These are phyloP conservation scores for Kodamaea fukazawae DNA, from an alignment of 805 yeast species.

Conservation along the genomic window DNA sequence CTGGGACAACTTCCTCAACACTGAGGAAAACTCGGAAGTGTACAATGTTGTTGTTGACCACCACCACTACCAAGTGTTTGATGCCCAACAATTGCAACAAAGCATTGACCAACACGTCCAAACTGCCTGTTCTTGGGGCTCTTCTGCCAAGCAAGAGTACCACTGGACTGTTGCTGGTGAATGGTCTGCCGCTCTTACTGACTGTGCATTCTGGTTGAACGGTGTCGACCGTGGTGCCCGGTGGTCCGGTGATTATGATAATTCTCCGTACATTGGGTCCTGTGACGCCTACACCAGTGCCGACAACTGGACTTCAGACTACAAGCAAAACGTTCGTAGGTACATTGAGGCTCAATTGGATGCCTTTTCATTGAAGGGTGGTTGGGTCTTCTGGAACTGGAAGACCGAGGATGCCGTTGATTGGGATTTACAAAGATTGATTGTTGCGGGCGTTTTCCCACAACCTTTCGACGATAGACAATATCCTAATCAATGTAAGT, in stretches of 20 bases:
- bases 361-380: slow-evolving; percentile 65
- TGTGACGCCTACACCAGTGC: slow-evolving; percentile 45
- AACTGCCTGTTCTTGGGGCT: slow-evolving; percentile 32
- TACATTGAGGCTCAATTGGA: slow-evolving; percentile 90
- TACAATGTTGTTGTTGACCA: slow-evolving; percentile 81
- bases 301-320: slow-evolving; percentile 56
- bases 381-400: slow-evolving; percentile 95
- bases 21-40: slow-evolving; percentile 21
- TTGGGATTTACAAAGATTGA: slow-evolving; percentile 76
- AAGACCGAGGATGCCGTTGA: slow-evolving; percentile 81
- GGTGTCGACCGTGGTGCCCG: slow-evolving; percentile 78
- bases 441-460: slow-evolving; percentile 66
- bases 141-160: slow-evolving; percentile 41
- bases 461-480: slow-evolving; percentile 70
- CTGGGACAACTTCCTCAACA: slow-evolving; percentile 58
- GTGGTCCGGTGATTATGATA: slow-evolving; percentile 66
- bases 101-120: slow-evolving; percentile 59
- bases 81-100: slow-evolving; percentile 56
- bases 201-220: slow-evolving; percentile 85
- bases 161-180: slow-evolving; percentile 77
- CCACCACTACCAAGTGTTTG: slow-evolving; percentile 88
- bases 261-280: slow-evolving; percentile 50
- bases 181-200: slow-evolving; percentile 83
- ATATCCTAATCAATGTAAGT: slow-evolving; percentile 66
- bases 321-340: slow-evolving; percentile 57